A percentile compares a stretch with the other conserved stretches of the same genome.
phyloP scores from a whole-genome alignment of 306 rosid species.

The Cicer judaicum region DNA sequence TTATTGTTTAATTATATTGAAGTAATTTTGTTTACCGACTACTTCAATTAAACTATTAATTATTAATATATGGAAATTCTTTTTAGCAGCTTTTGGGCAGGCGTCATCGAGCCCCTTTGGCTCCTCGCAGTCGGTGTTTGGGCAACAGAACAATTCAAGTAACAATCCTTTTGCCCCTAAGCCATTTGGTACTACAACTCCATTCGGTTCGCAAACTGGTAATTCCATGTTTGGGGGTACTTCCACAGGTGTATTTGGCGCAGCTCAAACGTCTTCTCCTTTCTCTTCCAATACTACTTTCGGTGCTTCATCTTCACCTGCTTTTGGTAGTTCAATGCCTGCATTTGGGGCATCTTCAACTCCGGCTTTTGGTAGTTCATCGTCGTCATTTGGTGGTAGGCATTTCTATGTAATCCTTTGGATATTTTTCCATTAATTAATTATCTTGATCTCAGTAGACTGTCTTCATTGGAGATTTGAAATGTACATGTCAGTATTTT shows the following conservation, averaged over 20 bases:
- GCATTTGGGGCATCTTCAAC: constrained; percentile 79
- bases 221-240: constrained; percentile 82
- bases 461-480: constrained; percentile 29
- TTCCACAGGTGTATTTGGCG: constrained; percentile 92
- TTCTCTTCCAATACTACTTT: constrained; percentile 71
- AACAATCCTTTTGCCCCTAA: constrained; percentile 83
- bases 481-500: neutral
- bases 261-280: constrained; percentile 72
- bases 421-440: constrained; percentile 3
- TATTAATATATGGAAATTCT: constrained; percentile 29
- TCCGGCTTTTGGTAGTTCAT: constrained; percentile 69
- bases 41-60: neutral
- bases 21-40: constrained; percentile 21
- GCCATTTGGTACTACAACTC: constrained; percentile 77
- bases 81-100: constrained; percentile 87
- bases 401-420: constrained; percentile 9
- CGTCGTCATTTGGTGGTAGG: constrained; percentile 72
- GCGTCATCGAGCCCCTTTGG: constrained; percentile 82
- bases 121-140: constrained; percentile 72
- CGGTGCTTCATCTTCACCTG: constrained; percentile 72
- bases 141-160: constrained; percentile 70
- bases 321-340: constrained; percentile 74
- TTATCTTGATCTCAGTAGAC: neutral
- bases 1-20: neutral
- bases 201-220: constrained; percentile 80